These are phyloP conservation scores for Gastrolobium bilobum DNA, from an alignment of 306 rosid species.

Conservation along the genomic window DNA sequence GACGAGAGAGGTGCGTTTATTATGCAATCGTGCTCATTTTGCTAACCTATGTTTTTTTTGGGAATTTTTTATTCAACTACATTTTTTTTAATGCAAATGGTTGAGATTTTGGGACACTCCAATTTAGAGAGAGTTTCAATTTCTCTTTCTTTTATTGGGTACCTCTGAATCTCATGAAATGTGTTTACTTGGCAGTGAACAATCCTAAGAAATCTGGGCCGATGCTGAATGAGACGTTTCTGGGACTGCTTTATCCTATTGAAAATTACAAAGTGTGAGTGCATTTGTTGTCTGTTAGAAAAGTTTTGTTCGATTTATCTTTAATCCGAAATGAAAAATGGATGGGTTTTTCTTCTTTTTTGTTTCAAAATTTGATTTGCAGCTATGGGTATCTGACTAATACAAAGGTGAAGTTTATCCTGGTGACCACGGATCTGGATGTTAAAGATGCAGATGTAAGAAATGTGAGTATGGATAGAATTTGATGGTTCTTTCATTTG, in stretches of 20 bases:
- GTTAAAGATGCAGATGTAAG: conserved; percentile 89
- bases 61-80: background rate
- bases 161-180: conserved; percentile 36
- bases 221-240: conserved; percentile 86
- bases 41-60: background rate
- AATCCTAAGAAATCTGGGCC: conserved; percentile 91
- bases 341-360: conserved; percentile 22
- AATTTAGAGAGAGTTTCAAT: background rate
- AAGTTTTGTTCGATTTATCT: conserved; percentile 21
- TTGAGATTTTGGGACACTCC: background rate
- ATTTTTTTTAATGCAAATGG: background rate
- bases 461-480: conserved; percentile 70
- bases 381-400: conserved; percentile 96
- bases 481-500: conserved; percentile 28
- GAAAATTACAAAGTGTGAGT: conserved; percentile 98
- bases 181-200: conserved; percentile 69
- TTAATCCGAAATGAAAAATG: background rate
- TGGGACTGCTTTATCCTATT: conserved; percentile 93
- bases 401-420: conserved; percentile 93
- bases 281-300: conserved; percentile 8
- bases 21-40: conserved; percentile 11
- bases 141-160: background rate
- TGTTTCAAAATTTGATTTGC: conserved; percentile 37
- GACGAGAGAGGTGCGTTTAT: conserved; percentile 85
- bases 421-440: conserved; percentile 95